Base-by-base conservation (phyloP, 1,284 basidiomycete genomes). In the Ustilago hordei region DNA sequence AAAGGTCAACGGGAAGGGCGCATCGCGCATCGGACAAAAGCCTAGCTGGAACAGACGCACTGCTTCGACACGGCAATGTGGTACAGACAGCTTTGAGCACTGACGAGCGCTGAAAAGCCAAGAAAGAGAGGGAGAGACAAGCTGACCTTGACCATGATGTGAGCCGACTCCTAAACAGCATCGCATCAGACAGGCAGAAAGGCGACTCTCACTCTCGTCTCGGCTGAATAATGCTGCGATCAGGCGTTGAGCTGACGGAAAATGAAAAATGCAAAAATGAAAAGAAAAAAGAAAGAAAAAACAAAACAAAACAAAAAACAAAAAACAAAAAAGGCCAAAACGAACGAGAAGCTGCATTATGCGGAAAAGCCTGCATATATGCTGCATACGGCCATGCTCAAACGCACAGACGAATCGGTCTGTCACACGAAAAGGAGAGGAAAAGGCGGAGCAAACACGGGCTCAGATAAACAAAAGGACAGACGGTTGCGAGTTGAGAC, bases 321-420 rank as follows among this genome's bases (percentile, higher is more conserved):
- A 54, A 55, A 53, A 38, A 54, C 60, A 59, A 60, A 9, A 28
- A 50, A 32, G 48, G 48, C 9, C 12, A 67, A 43, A 57, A 60
- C 48, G 32, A 15, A 56, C 34, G 11, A 23, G 19, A 55, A 23
- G 43, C 8, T 45, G 43, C n/a, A 45, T 31, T 7, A 59, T 31
- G 39, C 48, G 36, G 43, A 13, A 50, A 50, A 17, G 28, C 6
- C 28, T 50, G 48, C 48, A 50, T 50, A 50, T 43, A 13, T 12
- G 34, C 53, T 52, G 64, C 64, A 56, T 28, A 28, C 32, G n/a
- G 35, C 52, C 23, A 32, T 57, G 38, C 31, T 43, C 39, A n/a
- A 48, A 23, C 54, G 59, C 65, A 67, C 64, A 61, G 58, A 60
- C 58, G n/a, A 38, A 38, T 12, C 32, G 39, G 36, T 38, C 64